Evolutionary conservation across 83 land plant genomes (phyloP), one percentile per base, ranked within the genome.

Genomic region (Picea mariana): DNA sequence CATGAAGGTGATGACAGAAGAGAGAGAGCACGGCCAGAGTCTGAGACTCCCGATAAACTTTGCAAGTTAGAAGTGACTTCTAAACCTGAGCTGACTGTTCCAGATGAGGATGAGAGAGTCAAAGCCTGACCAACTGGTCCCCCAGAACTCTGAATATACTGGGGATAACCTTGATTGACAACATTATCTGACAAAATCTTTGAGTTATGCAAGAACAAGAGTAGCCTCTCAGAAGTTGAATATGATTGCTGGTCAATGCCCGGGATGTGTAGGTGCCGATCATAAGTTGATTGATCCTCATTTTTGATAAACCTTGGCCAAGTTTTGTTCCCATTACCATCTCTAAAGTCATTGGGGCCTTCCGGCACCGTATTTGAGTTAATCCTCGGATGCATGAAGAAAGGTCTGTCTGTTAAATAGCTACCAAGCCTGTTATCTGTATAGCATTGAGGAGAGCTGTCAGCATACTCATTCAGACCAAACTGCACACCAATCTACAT

Each of bases 11-110:
- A 84, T 88, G 93, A 91, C 93, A 88, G 93, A 91, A 91, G 93
- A 91, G 93, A 88, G 93, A 85, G 93, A 91, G 91, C 93, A 91
- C 89, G 82, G 77, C 89, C 85, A 81, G 87, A 81, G 77, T 83
- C 78, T 5, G 90, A 79, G 75, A 86, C 85, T 66, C 87, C 83
- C 5, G 84, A 24, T 61, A 87, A 72, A 34, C 86, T 85, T 69
- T 86, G 84, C 20, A 73, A 27, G 75, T 20, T 17, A 65, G 86
- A 77, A 52, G 55, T 58, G 24, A 81, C 83, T 61, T 61, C 77
- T 49, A 86, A 60, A 69, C 85, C 86, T 75, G 84, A 27, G 58
- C 58, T 52, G 72, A 72, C 69, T 69, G 69, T 21, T 84, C 85
- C 91, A 60, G 80, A 81, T 15, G 84, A 77, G 42, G 86, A 62